phyloP scores from a whole-genome alignment of 2,329 filamentous ascomycete species.

The Verruconis gallopava region DNA sequence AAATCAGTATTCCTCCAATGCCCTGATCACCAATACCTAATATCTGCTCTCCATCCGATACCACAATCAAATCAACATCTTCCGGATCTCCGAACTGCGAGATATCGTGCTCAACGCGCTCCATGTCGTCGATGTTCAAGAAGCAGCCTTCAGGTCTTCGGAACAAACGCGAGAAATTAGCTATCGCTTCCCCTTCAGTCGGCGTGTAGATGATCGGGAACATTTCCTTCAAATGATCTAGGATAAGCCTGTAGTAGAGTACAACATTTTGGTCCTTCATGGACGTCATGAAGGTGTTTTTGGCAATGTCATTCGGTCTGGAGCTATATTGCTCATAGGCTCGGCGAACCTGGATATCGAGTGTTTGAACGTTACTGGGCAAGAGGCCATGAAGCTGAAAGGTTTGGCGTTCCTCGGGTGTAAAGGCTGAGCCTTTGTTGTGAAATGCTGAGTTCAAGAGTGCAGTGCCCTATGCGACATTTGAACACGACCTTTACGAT shows the following conservation, averaged over 20 bases:
- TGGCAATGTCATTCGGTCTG: slow-evolving; percentile 52
- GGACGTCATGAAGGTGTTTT: slow-evolving; percentile 79
- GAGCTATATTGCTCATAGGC: slow-evolving; percentile 69
- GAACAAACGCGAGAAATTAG: slow-evolving; percentile 70
- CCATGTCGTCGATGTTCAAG: slow-evolving; percentile 56
- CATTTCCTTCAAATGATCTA: slow-evolving; percentile 74
- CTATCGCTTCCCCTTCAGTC: slow-evolving; percentile 78
- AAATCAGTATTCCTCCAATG: slow-evolving; percentile 72
- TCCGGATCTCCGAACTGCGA: slow-evolving; percentile 55
- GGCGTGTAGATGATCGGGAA: slow-evolving; percentile 85
- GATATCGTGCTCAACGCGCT: slow-evolving; percentile 52
- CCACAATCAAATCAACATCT: slow-evolving; percentile 79
- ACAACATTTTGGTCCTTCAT: slow-evolving; percentile 79
- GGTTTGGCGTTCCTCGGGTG: slow-evolving; percentile 49
- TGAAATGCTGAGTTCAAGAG: slow-evolving; percentile 54
- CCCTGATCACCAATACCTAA: slow-evolving; percentile 85
- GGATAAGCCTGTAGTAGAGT: slow-evolving; percentile 66
- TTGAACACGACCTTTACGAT: background rate
- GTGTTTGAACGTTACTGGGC: slow-evolving; percentile 56
- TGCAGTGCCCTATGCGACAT: slow-evolving; percentile 21
- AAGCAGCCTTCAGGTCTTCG: slow-evolving; percentile 62
- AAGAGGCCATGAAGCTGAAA: slow-evolving; percentile 65
- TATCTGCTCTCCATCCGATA: slow-evolving; percentile 63
- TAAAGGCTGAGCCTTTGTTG: slow-evolving; percentile 77
- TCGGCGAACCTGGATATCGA: slow-evolving; percentile 63